phyloP scores from a whole-genome alignment of 2,329 filamentous ascomycete species.

The Monilinia aucupariae region DNA sequence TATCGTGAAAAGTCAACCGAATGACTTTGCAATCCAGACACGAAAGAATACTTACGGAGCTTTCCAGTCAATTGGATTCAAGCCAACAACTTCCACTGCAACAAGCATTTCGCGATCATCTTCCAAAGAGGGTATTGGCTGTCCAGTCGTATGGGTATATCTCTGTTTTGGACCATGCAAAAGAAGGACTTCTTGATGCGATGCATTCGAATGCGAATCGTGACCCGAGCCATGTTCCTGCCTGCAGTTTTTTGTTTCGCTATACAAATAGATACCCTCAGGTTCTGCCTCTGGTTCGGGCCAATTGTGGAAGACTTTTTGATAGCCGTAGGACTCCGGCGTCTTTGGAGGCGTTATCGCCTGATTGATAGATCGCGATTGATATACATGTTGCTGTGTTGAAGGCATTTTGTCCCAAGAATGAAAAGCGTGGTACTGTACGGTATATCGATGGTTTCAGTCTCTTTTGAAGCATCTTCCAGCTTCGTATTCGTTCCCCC shows the following conservation, averaged over 20 bases:
- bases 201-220: constrained; percentile 17
- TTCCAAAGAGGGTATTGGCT: constrained; percentile 44
- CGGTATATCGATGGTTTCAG: background rate
- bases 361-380: constrained; percentile 24
- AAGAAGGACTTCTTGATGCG: constrained; percentile 44
- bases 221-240: background rate
- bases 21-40: background rate
- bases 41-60: constrained; percentile 67
- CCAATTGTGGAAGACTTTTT: constrained; percentile 25
- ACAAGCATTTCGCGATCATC: constrained; percentile 58
- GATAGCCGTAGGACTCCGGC: constrained; percentile 18
- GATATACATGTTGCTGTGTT: constrained; percentile 18
- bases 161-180: constrained; percentile 46
- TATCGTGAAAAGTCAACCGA: constrained; percentile 16
- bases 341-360: constrained; percentile 26
- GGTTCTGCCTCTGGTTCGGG: constrained; percentile 26
- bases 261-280: constrained; percentile 17
- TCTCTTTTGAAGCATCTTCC: background rate
- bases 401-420: background rate
- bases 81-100: constrained; percentile 52
- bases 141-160: constrained; percentile 43
- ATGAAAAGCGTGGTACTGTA: background rate
- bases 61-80: constrained; percentile 81
- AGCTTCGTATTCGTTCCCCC: background rate
- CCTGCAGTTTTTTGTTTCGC: background rate